These are phyloP conservation scores for Purshia tridentata DNA, from an alignment of 306 rosid species.

Conservation along the genomic window DNA sequence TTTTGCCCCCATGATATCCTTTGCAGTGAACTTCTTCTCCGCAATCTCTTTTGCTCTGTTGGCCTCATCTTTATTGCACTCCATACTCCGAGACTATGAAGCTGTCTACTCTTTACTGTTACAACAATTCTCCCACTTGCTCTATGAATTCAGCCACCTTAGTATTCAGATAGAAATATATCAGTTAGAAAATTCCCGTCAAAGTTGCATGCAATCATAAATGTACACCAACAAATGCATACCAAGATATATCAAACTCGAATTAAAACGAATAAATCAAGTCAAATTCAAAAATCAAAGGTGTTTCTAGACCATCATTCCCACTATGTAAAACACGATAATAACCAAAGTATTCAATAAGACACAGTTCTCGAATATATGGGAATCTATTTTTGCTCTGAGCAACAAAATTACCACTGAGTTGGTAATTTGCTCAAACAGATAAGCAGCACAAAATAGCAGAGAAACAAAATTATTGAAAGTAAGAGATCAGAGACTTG, in stretches of 20 bases:
- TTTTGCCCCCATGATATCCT: slow-evolving; percentile 67
- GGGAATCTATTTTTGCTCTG: background rate
- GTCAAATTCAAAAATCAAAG: background rate
- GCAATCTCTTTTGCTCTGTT: slow-evolving; percentile 77
- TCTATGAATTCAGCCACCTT: slow-evolving; percentile 20
- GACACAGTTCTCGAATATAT: background rate
- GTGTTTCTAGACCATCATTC: background rate
- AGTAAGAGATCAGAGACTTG: background rate
- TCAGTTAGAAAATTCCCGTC: background rate
- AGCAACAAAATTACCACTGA: background rate
- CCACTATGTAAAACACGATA: background rate
- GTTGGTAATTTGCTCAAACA: slow-evolving; percentile 1
- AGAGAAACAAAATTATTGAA: background rate
- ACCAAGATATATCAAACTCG: background rate
- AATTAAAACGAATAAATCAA: background rate
- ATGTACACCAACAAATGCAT: background rate
- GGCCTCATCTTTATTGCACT: slow-evolving; percentile 95
- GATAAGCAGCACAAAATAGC: background rate
- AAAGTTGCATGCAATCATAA: background rate
- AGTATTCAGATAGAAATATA: background rate
- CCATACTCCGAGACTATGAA: slow-evolving; percentile 49
- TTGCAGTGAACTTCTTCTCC: slow-evolving; percentile 69
- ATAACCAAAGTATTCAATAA: background rate
- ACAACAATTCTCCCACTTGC: slow-evolving; percentile 26
- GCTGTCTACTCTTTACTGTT: slow-evolving; percentile 7